These are phyloP conservation scores for Acer yangbiense DNA, from an alignment of 345 rosid genomes.

Conservation along the genomic window DNA sequence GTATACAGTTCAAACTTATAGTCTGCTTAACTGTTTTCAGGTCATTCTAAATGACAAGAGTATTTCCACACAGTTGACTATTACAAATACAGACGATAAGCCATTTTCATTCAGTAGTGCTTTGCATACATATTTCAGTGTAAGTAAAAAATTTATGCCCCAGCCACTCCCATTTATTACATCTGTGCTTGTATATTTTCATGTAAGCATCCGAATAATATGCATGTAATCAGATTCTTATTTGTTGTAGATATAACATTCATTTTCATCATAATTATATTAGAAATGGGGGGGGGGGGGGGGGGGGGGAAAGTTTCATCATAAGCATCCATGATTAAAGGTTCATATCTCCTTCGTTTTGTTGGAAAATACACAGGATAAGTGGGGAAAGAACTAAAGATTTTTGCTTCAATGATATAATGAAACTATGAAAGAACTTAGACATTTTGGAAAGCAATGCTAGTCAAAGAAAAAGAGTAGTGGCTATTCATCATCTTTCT, in stretches of 20 bases:
- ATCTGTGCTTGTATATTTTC: background rate
- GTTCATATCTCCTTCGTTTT: background rate
- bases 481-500: background rate
- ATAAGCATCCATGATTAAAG: background rate
- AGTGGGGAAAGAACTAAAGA: background rate
- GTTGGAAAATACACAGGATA: background rate
- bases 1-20: constrained; percentile 21
- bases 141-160: constrained; percentile 20
- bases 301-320: background rate
- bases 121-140: constrained; percentile 86
- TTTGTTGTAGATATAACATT: background rate
- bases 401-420: background rate
- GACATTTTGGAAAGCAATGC: background rate
- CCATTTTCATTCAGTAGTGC: constrained; percentile 82
- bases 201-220: constrained; percentile 18
- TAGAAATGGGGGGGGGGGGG: background rate
- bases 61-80: constrained; percentile 74
- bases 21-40: constrained; percentile 40
- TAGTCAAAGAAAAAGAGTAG: background rate
- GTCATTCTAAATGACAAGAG: constrained; percentile 57
- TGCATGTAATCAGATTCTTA: constrained; percentile 8
- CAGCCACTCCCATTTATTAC: background rate
- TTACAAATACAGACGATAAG: constrained; percentile 75
- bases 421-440: background rate
- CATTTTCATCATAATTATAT: background rate